phyloP scores from a whole-genome alignment of 768 basidiomycete genomes.

The Candolleomyces aberdarensis region DNA sequence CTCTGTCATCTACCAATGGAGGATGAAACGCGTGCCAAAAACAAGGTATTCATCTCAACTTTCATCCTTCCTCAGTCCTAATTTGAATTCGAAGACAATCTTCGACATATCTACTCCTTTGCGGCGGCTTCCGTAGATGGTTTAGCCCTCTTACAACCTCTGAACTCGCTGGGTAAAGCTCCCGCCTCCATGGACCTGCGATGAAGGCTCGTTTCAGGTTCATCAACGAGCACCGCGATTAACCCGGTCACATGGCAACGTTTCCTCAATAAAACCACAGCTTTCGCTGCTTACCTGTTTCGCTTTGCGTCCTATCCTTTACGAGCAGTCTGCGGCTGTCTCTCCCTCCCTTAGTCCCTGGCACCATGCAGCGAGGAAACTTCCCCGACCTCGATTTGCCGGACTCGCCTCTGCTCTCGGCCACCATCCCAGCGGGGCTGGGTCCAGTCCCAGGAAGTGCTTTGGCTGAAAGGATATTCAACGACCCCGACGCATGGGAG shows the following conservation, averaged over 20 bases:
- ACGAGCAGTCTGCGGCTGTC: not conserved
- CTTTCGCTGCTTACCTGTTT: not conserved
- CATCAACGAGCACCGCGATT: slow-evolving; percentile 3
- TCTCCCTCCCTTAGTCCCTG: not conserved
- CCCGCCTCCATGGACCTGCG: not conserved
- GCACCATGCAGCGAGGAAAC: not conserved
- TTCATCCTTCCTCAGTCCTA: too few species aligned
- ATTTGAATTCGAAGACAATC: too few species aligned
- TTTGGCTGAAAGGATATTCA: slow-evolving; percentile 40
- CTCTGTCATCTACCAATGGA: too few species aligned
- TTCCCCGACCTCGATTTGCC: slow-evolving; percentile 35
- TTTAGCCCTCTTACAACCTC: too few species aligned
- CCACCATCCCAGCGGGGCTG: slow-evolving; percentile 17
- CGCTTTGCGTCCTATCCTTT: not conserved
- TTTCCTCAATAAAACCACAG: not conserved
- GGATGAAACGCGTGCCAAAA: too few species aligned
- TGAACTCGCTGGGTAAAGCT: too few species aligned
- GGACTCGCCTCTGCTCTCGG: slow-evolving; percentile 35
- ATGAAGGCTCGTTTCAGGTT: slow-evolving; percentile 3
- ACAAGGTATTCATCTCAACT: too few species aligned
- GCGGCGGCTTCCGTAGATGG: too few species aligned
- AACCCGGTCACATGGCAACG: not conserved
- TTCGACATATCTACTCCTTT: too few species aligned
- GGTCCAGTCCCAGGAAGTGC: slow-evolving; percentile 34
- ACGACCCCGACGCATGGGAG: slow-evolving; percentile 42